A percentile compares a stretch with the other conserved stretches of the same genome.
Evolutionary conservation across 1,284 basidiomycete genomes (phyloP).

Genomic region (Sporisorium reilianum): DNA sequence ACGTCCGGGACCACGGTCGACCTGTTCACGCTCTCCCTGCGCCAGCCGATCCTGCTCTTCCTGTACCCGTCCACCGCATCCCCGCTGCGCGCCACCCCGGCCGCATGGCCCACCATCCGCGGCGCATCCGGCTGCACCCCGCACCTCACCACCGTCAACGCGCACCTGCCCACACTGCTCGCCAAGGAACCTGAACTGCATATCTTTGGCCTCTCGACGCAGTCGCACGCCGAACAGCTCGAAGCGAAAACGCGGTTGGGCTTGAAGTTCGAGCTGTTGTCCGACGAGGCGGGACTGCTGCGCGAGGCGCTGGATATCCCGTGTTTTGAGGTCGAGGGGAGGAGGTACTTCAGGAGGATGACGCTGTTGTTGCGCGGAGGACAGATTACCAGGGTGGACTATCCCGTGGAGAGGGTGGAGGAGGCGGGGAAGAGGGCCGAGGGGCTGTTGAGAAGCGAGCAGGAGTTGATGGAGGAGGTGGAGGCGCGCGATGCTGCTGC

Average conservation of each 20-base stretch:
- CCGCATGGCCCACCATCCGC: slow-evolving; percentile 35
- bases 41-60: slow-evolving; percentile 60
- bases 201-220: slow-evolving; percentile 58
- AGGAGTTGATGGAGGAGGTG: slow-evolving; percentile 45
- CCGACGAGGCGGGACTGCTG: slow-evolving; percentile 32
- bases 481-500: slow-evolving; percentile 43
- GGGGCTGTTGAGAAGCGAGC: slow-evolving; percentile 44
- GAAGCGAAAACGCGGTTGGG: slow-evolving; percentile 28
- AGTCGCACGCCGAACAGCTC: slow-evolving; percentile 35
- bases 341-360: slow-evolving; percentile 38
- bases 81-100: slow-evolving; percentile 18
- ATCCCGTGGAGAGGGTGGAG: slow-evolving; percentile 46
- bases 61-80: slow-evolving; percentile 38
- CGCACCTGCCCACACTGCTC: slow-evolving; percentile 24
- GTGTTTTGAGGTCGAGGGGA: slow-evolving; percentile 34
- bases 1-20: slow-evolving; percentile 54
- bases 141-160: slow-evolving; percentile 45
- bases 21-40: slow-evolving; percentile 61
- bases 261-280: slow-evolving; percentile 45
- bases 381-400: slow-evolving; percentile 59
- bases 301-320: slow-evolving; percentile 50
- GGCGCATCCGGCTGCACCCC: slow-evolving; percentile 41
- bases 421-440: slow-evolving; percentile 50
- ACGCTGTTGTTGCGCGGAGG: slow-evolving; percentile 60
- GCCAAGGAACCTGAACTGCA: slow-evolving; percentile 42